Base-by-base conservation (phyloP, 306 rosid genomes). In the Vigna angularis region DNA sequence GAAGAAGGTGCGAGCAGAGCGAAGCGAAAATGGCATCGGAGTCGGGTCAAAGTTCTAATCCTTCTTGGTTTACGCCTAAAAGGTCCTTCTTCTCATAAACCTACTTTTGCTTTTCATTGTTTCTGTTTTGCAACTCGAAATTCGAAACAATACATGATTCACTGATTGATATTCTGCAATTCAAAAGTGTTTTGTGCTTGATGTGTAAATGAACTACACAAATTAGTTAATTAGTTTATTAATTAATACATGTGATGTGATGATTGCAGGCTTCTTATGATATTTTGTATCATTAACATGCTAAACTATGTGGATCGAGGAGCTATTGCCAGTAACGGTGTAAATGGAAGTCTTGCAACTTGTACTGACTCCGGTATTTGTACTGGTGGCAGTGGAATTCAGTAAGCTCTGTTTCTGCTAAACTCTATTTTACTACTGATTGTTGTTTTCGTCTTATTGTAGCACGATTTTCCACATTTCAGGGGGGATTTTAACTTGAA, bases 281-380 rank as follows among this genome's bases (percentile, higher is more conserved):
- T 94, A 64, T 88, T 92, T 73, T 92, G 96, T 55, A 59, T 82
- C 42, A 85, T 94, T 80, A 92, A 92, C 71, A 15, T 83, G 90
- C 5, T 94, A 20, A 92, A 90, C 84, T 94, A 94, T 67, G 86
- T 92, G 79, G 97, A 92, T 79, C 94, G 96, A 59, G 98, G 97
- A 81, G 93, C 91, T 22, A 94, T 92, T 72, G 97, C 93, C 2
- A 94, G 98, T 84, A 94, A 94, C 58, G 98, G 98, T 66, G 96
- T 94, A 1, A 92, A 94, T 82, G 98, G 97, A 44, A 88, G 81
- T 45, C 87, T 83, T 61, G 81, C 61, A 9, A 84, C 87, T 78
- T 94, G 98, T 79, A 81, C 88, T 6, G 84, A 87, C 7, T 77
- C 88, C 72, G 98, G 98, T 62, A 83, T 85, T 80, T 94, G 98